phyloP scores from a whole-genome alignment of 257 asterid species.

The Ajuga chamaepitys region DNA sequence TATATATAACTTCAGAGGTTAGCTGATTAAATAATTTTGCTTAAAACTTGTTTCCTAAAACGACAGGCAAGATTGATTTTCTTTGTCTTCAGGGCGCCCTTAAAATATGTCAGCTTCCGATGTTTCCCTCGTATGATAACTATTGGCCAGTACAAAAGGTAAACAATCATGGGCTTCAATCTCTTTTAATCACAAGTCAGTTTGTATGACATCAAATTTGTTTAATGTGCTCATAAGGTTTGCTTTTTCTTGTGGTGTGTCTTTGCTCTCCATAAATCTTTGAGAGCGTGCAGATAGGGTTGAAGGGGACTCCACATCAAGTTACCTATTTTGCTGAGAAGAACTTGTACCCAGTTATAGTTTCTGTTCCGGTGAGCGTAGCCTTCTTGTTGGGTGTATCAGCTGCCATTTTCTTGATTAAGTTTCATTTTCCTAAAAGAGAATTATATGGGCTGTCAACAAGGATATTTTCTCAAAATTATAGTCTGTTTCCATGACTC shows the following conservation, averaged over 20 bases:
- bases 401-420: not conserved
- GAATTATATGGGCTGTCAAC: not conserved
- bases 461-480: not conserved
- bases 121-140: conserved; percentile 63
- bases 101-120: conserved; percentile 92
- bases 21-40: conserved; percentile 13
- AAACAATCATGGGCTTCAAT: not conserved
- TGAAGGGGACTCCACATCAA: conserved; percentile 98
- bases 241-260: conserved; percentile 1
- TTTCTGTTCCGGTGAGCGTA: conserved; percentile 82
- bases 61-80: not conserved
- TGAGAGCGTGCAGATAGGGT: conserved; percentile 51
- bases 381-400: not conserved
- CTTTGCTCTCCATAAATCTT: not conserved
- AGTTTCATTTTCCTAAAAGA: not conserved
- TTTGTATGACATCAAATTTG: conserved; percentile 8
- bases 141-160: conserved; percentile 98
- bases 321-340: conserved; percentile 91
- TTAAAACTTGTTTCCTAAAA: not conserved
- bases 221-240: conserved; percentile 15
- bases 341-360: conserved; percentile 85
- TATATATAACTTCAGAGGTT: conserved; percentile 82
- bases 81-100: conserved; percentile 60
- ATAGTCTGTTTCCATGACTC: conserved; percentile 7
- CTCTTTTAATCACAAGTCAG: conserved; percentile 1